Conservation (phyloP, 2,329 filamentous ascomycete genomes). For the Fusarium armeniacum region DNA sequence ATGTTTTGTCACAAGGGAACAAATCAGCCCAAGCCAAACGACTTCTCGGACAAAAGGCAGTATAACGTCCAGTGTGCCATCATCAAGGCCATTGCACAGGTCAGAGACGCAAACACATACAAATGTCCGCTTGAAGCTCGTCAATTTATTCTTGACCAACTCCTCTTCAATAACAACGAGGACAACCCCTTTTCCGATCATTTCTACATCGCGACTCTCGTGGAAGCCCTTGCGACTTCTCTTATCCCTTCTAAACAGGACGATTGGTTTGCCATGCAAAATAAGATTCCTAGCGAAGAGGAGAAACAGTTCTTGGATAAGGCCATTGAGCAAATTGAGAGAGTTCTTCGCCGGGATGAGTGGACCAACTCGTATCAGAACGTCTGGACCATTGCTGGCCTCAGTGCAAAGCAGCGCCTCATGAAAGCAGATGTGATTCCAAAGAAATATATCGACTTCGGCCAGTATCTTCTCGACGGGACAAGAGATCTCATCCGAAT, state of each 20-base stretch:
- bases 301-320: slow-evolving; percentile 65
- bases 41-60: slow-evolving; percentile 87
- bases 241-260: slow-evolving; percentile 65
- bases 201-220: slow-evolving; percentile 86
- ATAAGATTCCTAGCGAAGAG: slow-evolving; percentile 61
- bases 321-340: slow-evolving; percentile 74
- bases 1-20: slow-evolving; percentile 88
- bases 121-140: slow-evolving; percentile 84
- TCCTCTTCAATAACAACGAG: slow-evolving; percentile 95
- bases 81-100: slow-evolving; percentile 81
- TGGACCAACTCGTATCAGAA: slow-evolving; percentile 78
- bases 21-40: slow-evolving; percentile 86
- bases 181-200: slow-evolving; percentile 91
- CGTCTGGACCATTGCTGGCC: slow-evolving; percentile 72
- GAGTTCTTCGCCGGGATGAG: slow-evolving; percentile 76
- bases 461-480: slow-evolving; percentile 75
- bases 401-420: slow-evolving; percentile 72
- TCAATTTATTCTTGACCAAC: slow-evolving; percentile 86
- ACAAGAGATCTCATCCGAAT: slow-evolving; percentile 74
- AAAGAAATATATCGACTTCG: slow-evolving; percentile 67
- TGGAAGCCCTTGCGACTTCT: slow-evolving; percentile 73
- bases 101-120: slow-evolving; percentile 78
- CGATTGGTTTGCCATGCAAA: slow-evolving; percentile 61
- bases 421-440: slow-evolving; percentile 76
- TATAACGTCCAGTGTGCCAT: slow-evolving; percentile 91